Conservation (phyloP, 495 filamentous ascomycete species). For the Astrocystis sublimbata region DNA sequence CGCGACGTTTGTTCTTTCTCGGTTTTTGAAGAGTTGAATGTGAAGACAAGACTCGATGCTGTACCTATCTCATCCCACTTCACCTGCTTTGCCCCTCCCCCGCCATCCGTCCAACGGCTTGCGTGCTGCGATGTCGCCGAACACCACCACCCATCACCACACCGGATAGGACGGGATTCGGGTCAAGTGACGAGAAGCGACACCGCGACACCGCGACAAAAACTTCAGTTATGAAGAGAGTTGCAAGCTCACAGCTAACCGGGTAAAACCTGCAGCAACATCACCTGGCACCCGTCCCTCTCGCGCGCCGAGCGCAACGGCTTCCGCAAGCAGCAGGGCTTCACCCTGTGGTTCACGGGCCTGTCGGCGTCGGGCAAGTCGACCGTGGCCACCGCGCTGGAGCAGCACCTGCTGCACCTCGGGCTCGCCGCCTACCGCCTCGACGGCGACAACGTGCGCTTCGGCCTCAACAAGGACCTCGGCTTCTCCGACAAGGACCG, state of each 20-base stretch:
- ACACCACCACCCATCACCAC: not conserved
- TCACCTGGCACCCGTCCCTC: conserved; percentile 94
- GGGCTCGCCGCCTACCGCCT: conserved; percentile 85
- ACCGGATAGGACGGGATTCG: not conserved
- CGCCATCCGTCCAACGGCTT: conserved; percentile 12
- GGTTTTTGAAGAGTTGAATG: too few relatives aligned
- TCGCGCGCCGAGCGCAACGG: conserved; percentile 79
- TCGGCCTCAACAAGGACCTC: conserved; percentile 95
- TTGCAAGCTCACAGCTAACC: not conserved
- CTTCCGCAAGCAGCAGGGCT: conserved; percentile 79
- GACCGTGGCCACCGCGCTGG: conserved; percentile 91
- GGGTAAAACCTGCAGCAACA: conserved; percentile 67
- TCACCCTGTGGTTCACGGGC: conserved; percentile 97
- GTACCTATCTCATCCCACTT: not conserved
- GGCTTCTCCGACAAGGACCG: conserved; percentile 91
- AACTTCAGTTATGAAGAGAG: not conserved
- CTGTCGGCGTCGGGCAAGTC: conserved; percentile 95
- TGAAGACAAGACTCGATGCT: too few relatives aligned
- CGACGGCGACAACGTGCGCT: conserved; percentile 97
- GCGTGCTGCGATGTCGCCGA: not conserved
- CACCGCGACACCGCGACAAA: not conserved
- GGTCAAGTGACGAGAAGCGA: not conserved
- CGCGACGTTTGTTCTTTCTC: not conserved
- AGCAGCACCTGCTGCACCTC: conserved; percentile 88
- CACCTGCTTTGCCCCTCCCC: conserved; percentile 17